Base-by-base conservation (phyloP, 768 basidiomycete species). In the Kondoa malvinella region DNA sequence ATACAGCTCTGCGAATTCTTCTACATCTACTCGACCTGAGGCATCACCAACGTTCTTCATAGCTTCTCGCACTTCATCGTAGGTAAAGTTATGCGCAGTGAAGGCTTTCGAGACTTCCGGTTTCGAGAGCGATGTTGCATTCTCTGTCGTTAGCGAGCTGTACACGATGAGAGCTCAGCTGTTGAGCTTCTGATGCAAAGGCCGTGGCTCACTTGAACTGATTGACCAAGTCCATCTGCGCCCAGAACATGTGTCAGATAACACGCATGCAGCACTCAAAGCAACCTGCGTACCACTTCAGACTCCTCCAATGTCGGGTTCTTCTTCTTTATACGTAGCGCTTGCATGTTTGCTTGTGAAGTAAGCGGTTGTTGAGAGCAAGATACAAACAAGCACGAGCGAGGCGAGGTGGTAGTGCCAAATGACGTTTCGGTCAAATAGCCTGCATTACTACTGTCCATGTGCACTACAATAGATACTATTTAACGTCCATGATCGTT, bases 1-100 rank as follows among this genome's bases (percentile, higher is more conserved):
- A 71, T 88, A 87, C 70, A 92, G 82, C 83, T 97, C 94, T 58
- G 97, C 92, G 87, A 90, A 99, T 76, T 97, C 95, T 72, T 97
- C 95, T 68, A 97, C 80, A 77, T 96, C 95, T 68, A 99, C 86
- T 77, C 91, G 89, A 58, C 95, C 94, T 3, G 94, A 87, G 77
- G 97, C 94, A 63, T 96, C 85, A 68, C 86, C 87, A 75, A 96
- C 92, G 72, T 86, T 83, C 79, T 99, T 99, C 77, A 99, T 80
- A 0, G 92, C 80, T 70, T 81, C 81, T 72, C 81, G 77, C 25
- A 86, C 91, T 71, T 85, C 80, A 79, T 97, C 92, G 74, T 96
- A 96, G 1, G 88, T 88, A 32, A 78, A 79, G 33, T 56, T 34
- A 16, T 26, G 30, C 50, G 61, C 57, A 2, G 63, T 65, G 2